Evolutionary conservation across 75 land plant species (phyloP).

Genomic region (Cupressus sempervirens): DNA sequence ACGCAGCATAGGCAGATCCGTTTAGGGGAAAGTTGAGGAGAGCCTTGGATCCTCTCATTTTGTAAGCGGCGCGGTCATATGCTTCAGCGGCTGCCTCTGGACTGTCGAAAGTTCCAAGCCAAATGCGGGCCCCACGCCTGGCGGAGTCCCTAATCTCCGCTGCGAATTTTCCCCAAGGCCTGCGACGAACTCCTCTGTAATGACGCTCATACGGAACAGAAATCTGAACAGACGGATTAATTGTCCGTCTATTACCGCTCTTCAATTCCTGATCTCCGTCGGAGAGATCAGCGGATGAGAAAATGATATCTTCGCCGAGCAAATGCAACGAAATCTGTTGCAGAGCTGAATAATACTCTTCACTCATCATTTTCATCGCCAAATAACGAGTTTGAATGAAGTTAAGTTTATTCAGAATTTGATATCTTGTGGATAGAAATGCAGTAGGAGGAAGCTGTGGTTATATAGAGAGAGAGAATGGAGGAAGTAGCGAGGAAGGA

Average conservation of each 20-base stretch:
- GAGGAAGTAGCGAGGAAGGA: too few species aligned
- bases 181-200: constrained; percentile 46
- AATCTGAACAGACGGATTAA: background rate
- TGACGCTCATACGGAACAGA: background rate
- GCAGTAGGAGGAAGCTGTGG: too few species aligned
- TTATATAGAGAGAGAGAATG: too few species aligned
- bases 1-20: background rate
- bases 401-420: too few species aligned
- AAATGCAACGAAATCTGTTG: background rate
- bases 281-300: too few species aligned
- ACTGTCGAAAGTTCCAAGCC: constrained; percentile 70
- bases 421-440: too few species aligned
- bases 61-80: constrained; percentile 61
- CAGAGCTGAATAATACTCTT: background rate
- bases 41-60: constrained; percentile 49
- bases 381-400: too few species aligned
- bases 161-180: constrained; percentile 41
- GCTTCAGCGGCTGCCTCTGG: constrained; percentile 58
- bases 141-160: constrained; percentile 35
- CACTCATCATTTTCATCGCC: background rate
- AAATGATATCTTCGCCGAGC: background rate
- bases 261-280: background rate
- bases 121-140: constrained; percentile 41
- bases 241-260: background rate
- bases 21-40: constrained; percentile 48